Percentiles rank a stretch among this genome's conserved stretches.
These are phyloP conservation scores for Cladophialophora bantiana DNA, from an alignment of 2,329 filamentous ascomycete genomes.

Conservation along the genomic window DNA sequence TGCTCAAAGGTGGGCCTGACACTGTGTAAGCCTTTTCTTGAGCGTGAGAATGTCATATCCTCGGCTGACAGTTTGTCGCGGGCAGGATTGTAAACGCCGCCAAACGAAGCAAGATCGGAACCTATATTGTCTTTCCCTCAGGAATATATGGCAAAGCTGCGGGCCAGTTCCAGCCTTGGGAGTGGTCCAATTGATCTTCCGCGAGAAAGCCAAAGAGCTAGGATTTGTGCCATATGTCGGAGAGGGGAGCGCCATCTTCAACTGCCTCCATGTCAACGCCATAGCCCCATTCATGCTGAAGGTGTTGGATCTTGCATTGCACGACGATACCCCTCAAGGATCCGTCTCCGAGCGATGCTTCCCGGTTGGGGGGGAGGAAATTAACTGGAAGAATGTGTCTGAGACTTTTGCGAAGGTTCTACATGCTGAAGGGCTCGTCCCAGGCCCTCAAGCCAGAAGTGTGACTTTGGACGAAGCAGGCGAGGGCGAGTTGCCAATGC, in stretches of 20 bases:
- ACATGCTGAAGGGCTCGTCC: constrained; percentile 18
- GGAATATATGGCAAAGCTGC: constrained; percentile 28
- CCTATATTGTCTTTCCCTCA: constrained; percentile 30
- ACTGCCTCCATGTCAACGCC: constrained; percentile 27
- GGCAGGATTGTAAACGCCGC: constrained; percentile 23
- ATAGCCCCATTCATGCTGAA: constrained; percentile 27
- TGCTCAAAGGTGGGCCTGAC: constrained; percentile 30
- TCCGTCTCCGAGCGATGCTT: constrained; percentile 29
- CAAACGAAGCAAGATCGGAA: constrained; percentile 27
- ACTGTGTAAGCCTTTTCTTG: constrained; percentile 23
- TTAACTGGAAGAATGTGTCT: constrained; percentile 11
- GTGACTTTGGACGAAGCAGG: constrained; percentile 24
- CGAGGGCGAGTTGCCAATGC: constrained; percentile 27
- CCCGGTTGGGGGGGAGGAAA: constrained; percentile 21
- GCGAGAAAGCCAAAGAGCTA: constrained; percentile 28
- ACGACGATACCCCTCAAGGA: constrained; percentile 13
- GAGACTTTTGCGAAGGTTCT: constrained; percentile 22
- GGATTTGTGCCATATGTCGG: constrained; percentile 30
- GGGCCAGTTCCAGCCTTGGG: constrained; percentile 26
- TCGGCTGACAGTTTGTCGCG: not conserved
- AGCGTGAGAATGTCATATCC: not conserved
- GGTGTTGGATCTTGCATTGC: constrained; percentile 20
- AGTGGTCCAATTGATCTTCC: constrained; percentile 26
- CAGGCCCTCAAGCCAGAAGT: constrained; percentile 19
- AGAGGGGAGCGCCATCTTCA: constrained; percentile 30